Base-by-base conservation (phyloP, 2,329 filamentous ascomycete species). In the Magnaporthales sp. region DNA sequence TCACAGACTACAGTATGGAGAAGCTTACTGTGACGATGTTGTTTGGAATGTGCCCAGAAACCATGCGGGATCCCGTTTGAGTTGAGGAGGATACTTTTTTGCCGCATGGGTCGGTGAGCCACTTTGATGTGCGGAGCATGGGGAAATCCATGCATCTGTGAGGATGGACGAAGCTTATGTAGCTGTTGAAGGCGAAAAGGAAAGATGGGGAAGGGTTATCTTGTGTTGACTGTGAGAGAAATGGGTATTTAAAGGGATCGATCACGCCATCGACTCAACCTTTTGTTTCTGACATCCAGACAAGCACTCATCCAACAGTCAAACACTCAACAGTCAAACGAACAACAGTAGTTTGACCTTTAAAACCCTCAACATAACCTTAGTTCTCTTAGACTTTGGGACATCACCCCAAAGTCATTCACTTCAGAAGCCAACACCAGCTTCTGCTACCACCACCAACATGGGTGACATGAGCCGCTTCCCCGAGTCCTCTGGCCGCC, bases 381-480 rank as follows among this genome's bases (percentile, higher is more conserved):
- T n/a, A 46, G 15, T 46, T 46, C 15, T 26, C n/a, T 9, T 4
- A 29, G 56, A 60, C 56, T 60, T 60, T 60, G 56, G 56, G 56
- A 60, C 56, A 60, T 2, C 9, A 60, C 56, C 56, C 56, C 56
- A 60, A 27, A 24, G 56, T 60, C 56, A 60, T 24, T 60, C 22
- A 2, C 24, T 5, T 15, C 11, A 27, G 6, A 9, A 60, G 29
- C 24, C 56, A 27, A 13, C 54, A 7, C 22, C 54, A 58, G 54
- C 26, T 27, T 27, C 11, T 27, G 15, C 26, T 13, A 2, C 13
- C 22, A n/a, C 30, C 30, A 9, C n/a, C 68, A 68, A 64, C n/a
- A 69, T 69, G 68, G 68, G 68, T 67, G 68, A 69, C 67, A 63
- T 65, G 30, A 67, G 68, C 31, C 64, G 62, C 24, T 67, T 67